Conservation (phyloP, 495 filamentous ascomycete genomes). For the Penicillium chermesinum region DNA sequence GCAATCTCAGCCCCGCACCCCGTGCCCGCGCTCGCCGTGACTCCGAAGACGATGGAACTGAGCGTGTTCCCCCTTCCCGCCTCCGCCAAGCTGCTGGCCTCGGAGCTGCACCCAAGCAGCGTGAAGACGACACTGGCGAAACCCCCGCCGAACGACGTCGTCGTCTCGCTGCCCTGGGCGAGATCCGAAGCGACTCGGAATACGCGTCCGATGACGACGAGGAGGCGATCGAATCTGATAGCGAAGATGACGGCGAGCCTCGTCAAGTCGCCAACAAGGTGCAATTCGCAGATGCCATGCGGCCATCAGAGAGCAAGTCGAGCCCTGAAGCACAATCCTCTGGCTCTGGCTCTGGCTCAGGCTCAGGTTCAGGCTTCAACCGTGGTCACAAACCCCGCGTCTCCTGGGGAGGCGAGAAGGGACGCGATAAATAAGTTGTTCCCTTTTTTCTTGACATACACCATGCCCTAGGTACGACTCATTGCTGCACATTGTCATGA, state of each 20-base stretch:
- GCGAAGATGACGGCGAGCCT: constrained; percentile 25
- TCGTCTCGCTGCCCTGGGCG: constrained; percentile 79
- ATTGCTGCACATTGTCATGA: too few relatives aligned
- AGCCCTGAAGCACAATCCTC: constrained; percentile 14
- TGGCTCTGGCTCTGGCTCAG: constrained; percentile 14
- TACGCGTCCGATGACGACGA: constrained; percentile 52
- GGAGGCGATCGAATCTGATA: constrained; percentile 21
- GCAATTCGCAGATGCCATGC: constrained; percentile 30
- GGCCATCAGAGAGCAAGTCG: constrained; percentile 13
- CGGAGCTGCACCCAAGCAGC: constrained; percentile 20
- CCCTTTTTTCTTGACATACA: too few relatives aligned
- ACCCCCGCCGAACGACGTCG: constrained; percentile 78
- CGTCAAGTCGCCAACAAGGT: constrained; percentile 21
- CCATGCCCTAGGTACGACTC: too few relatives aligned
- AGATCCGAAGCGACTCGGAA: constrained; percentile 49
- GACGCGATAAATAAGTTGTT: constrained; percentile 11
- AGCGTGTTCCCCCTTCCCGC: constrained; percentile 45
- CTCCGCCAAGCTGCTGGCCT: constrained; percentile 36
- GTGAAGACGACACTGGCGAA: constrained; percentile 53
- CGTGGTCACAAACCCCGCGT: constrained; percentile 20
- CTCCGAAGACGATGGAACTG: constrained; percentile 56
- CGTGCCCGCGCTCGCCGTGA: constrained; percentile 38
- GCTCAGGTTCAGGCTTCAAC: constrained; percentile 6
- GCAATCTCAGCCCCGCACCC: constrained; percentile 27
- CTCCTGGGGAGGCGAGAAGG: constrained; percentile 29